A percentile compares a stretch with the other conserved stretches of the same genome.
These are phyloP conservation scores for Teratosphaeria zuluensis DNA, from an alignment of 2,329 filamentous ascomycete species.

Conservation along the genomic window DNA sequence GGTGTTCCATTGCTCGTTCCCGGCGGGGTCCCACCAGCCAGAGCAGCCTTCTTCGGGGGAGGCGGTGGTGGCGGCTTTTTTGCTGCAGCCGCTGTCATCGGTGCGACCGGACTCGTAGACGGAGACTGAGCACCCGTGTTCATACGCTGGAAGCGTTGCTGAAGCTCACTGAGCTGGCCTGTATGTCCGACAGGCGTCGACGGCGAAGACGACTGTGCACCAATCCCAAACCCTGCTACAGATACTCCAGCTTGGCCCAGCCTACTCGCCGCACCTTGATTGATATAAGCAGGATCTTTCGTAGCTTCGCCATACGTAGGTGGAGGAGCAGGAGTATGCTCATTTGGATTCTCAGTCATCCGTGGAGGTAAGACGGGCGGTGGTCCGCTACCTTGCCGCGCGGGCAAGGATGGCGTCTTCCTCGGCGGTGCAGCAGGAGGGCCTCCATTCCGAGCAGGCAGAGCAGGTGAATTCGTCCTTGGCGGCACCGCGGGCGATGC, in stretches of 20 bases:
- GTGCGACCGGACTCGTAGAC: constrained; percentile 10
- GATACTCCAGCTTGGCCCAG: constrained; percentile 66
- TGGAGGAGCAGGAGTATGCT: constrained; percentile 36
- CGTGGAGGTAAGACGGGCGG: constrained; percentile 66
- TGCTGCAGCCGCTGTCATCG: constrained; percentile 23
- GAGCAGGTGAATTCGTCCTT: constrained; percentile 11
- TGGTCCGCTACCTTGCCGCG: constrained; percentile 15
- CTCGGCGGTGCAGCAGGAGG: constrained; percentile 10
- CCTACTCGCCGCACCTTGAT: constrained; percentile 53
- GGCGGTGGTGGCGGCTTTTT: constrained; percentile 48
- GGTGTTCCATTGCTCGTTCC: constrained; percentile 17
- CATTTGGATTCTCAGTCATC: constrained; percentile 43
- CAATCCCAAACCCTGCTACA: constrained; percentile 70
- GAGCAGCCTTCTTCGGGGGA: constrained; percentile 47
- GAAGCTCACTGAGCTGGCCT: constrained; percentile 54
- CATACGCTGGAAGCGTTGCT: constrained; percentile 51
- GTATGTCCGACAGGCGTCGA: constrained; percentile 13
- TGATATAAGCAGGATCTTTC: constrained; percentile 30
- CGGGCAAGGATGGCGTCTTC: constrained; percentile 14
- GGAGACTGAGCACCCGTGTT: constrained; percentile 28
- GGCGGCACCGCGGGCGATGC: constrained; percentile 13
- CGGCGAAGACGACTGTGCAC: constrained; percentile 21
- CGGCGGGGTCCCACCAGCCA: constrained; percentile 17
- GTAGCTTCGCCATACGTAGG: constrained; percentile 39
- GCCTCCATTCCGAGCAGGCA: not conserved